Base-by-base conservation (phyloP, 495 filamentous ascomycete genomes). In the Thermochaetoides thermophila region DNA sequence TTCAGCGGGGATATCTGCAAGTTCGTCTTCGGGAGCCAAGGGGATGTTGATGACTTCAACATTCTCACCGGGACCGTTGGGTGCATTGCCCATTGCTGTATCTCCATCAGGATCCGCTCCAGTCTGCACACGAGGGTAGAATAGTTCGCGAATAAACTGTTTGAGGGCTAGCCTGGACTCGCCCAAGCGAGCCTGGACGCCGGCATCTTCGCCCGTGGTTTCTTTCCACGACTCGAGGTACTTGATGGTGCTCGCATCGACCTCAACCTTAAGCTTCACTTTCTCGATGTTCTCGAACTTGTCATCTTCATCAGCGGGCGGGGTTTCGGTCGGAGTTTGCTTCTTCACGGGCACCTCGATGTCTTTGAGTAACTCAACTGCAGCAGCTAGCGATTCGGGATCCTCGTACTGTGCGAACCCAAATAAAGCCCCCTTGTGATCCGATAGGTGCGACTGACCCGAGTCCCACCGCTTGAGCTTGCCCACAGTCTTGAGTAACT, bases 401-500 rank as follows among this genome's bases (percentile, higher is more conserved):
- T 96, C 85, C 38, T 93, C 87, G 59, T 80, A 99, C 60, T 96
- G 85, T 39, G 86, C 89, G 60, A 99, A 96, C 23, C 89, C 91
- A 61, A 96, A 96, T 34, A 74, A 73, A 51, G 77, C 81, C 29
- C 75, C 73, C 62, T 91, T 92, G 31, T 78, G 73, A 43, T 91
- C 78, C 20, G 81, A 76, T 56, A 89, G 74, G 19, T 73, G 77
- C 5, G 54, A 56, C 12, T 46, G 49, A 0, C 46, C 59, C 34
- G 56, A 48, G 32, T 80, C 82, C 87, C 87, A 99, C 34, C 81
- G 76, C 27, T 77, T 69, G 23, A 96, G 56, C 55, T 66, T 76
- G 15, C 84, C 91, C 3, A 81, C 83, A 37, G 74, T 70, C 31
- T 70, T 60, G 22, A 99, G 60, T 27, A 99, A 75, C 27, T 68